Base-by-base conservation (phyloP, 2,329 filamentous ascomycete genomes). In the Pseudodiploospora longispora region DNA sequence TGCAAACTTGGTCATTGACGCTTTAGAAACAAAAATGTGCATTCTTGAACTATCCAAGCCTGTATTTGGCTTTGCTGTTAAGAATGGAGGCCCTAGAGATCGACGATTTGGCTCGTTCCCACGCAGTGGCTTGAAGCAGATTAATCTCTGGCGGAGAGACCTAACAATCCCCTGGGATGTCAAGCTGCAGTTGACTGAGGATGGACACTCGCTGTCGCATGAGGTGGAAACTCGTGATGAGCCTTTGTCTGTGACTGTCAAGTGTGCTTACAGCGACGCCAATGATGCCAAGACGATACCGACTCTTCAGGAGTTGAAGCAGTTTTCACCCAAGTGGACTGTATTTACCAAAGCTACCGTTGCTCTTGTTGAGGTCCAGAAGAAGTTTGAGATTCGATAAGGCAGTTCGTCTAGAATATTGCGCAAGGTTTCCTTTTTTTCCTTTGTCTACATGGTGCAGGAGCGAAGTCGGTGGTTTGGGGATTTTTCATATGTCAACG, bases 221-320 rank as follows among this genome's bases (percentile, higher is more conserved):
- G 51, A 57, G 27, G 41, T 52, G 4, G 55, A 48, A 33, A 40
- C 43, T 10, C 42, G 50, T 36, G 46, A 46, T 4, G 51, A 55
- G 10, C 39, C 48, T 5, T 59, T 88, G 31, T 74, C 72, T 50
- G 86, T 89, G 1, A 74, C 69, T 31, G 80, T 90, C 1, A 74
- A 83, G 10, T 97, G 93, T 64, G 70, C 86, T 30, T 97, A 90
- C 89, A 88, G 84, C 55, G 93, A 98, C 66, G 82, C 78, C 37
- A 96, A 96, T 57, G 67, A 69, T 32, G 63, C 66, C 3, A 83
- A 79, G 4, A 72, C 74, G 1, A 89, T 97, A 39, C 90, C 91
- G 0, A 90, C 90, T 1, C 76, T 91, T 41, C 85, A 93, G 54
- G 90, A 97, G 65, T 72, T 87, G 40, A 69, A 76, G 53, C 76